These are phyloP conservation scores for Lactarius psammicola DNA, from an alignment of 768 basidiomycete genomes.

Conservation along the genomic window DNA sequence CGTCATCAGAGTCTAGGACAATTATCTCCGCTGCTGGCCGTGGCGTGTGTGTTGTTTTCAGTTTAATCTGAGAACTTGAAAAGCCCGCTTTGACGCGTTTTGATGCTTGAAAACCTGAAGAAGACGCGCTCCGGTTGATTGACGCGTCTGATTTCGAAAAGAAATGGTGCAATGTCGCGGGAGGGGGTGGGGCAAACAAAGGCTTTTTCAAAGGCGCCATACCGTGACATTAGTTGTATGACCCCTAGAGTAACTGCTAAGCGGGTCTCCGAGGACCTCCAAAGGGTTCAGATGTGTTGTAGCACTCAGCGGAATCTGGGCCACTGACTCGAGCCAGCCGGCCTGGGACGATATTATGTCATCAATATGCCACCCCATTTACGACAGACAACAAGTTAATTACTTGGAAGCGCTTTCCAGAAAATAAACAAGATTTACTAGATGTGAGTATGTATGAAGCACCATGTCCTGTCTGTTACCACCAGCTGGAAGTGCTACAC, in stretches of 20 bases:
- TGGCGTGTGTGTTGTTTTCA: conserved; percentile 1
- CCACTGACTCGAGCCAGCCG: no score
- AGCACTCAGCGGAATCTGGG: no score
- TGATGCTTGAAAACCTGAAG: background rate
- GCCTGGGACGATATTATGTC: no score
- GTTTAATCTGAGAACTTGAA: conserved; percentile 13
- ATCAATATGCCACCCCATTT: no score
- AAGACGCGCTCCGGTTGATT: conserved; percentile 6
- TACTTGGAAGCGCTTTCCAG: no score
- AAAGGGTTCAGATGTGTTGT: no score
- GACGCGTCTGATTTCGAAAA: conserved; percentile 15
- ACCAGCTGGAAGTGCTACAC: background rate
- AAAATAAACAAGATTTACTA: no score
- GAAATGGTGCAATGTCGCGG: conserved; percentile 24
- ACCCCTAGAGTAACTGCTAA: background rate
- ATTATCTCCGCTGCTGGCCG: conserved; percentile 32
- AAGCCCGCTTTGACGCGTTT: conserved; percentile 11
- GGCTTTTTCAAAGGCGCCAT: conserved; percentile 20
- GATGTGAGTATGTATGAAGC: no score
- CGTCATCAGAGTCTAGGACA: conserved; percentile 37
- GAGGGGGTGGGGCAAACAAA: conserved; percentile 20
- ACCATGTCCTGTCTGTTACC: no score
- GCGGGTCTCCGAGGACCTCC: no score
- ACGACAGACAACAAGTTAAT: no score
- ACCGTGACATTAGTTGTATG: background rate